Conservation (phyloP, 73 alveolate species). For the Paramecium caudatum region DNA sequence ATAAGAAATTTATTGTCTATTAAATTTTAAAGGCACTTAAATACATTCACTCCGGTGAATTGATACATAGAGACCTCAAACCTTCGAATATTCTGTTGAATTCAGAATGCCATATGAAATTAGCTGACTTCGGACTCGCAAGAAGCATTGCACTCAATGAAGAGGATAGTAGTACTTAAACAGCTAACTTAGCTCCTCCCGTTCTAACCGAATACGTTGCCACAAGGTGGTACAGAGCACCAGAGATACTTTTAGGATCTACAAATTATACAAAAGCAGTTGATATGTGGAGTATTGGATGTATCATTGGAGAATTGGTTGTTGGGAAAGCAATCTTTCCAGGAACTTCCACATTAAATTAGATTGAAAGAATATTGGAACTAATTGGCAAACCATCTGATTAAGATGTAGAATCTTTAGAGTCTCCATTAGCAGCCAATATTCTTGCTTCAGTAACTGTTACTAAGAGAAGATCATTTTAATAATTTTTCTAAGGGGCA, state of each 20-base stretch:
- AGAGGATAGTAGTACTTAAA: constrained; percentile 78
- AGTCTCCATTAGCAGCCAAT: constrained; percentile 80
- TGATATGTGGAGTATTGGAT: constrained; percentile 98
- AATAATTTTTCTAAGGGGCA: constrained; percentile 85
- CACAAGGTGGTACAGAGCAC: constrained; percentile 97
- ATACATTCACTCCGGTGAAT: constrained; percentile 94
- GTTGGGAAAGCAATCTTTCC: constrained; percentile 92
- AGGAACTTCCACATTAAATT: constrained; percentile 89
- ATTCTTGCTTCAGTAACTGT: constrained; percentile 84
- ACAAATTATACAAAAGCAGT: constrained; percentile 93
- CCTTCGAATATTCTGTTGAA: constrained; percentile 92
- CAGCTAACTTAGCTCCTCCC: constrained; percentile 64
- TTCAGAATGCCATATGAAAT: constrained; percentile 91
- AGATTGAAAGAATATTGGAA: constrained; percentile 88
- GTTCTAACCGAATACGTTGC: constrained; percentile 96
- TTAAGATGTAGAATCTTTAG: constrained; percentile 88
- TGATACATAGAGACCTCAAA: constrained; percentile 93
- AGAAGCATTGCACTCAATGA: constrained; percentile 82
- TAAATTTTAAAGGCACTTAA: constrained; percentile 95
- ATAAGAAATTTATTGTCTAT: constrained; percentile 94
- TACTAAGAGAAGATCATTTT: constrained; percentile 80
- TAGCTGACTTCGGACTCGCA: constrained; percentile 95
- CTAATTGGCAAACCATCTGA: constrained; percentile 88
- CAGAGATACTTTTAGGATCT: constrained; percentile 91
- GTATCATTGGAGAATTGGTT: constrained; percentile 95